phyloP scores from a whole-genome alignment of 2,329 filamentous ascomycete species.

The Gyromitra esculenta region DNA sequence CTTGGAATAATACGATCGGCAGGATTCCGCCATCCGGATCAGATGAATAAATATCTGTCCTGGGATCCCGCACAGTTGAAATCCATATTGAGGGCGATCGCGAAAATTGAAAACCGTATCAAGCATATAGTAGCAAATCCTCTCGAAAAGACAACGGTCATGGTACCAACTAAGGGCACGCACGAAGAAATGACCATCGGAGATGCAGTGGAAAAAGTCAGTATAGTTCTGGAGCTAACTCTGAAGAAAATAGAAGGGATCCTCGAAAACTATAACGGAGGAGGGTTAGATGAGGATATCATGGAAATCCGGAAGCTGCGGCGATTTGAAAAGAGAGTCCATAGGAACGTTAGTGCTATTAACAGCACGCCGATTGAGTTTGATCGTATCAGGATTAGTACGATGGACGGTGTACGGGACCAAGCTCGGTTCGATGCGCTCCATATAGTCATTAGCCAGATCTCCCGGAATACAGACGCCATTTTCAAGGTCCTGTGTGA shows the following conservation, averaged over 20 bases:
- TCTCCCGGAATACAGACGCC: conserved; percentile 5
- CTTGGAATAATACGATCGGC: neutral
- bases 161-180: neutral
- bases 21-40: neutral
- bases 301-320: neutral
- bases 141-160: neutral
- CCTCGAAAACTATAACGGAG: neutral
- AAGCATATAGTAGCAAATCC: neutral
- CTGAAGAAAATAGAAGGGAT: conserved; percentile 6
- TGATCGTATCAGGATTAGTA: neutral
- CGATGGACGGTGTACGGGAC: neutral
- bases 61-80: conserved; percentile 10
- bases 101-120: neutral
- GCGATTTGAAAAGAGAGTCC: conserved; percentile 9
- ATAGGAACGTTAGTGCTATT: conserved; percentile 17
- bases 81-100: neutral
- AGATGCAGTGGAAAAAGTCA: neutral
- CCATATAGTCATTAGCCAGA: neutral
- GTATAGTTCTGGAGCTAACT: neutral
- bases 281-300: neutral
- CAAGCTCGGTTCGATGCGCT: neutral
- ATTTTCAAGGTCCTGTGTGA: neutral
- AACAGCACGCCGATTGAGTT: neutral
- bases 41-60: neutral
- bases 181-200: neutral